Evolutionary conservation across 2,329 filamentous ascomycete species (phyloP).

Genomic region (Calonectria naviculata): DNA sequence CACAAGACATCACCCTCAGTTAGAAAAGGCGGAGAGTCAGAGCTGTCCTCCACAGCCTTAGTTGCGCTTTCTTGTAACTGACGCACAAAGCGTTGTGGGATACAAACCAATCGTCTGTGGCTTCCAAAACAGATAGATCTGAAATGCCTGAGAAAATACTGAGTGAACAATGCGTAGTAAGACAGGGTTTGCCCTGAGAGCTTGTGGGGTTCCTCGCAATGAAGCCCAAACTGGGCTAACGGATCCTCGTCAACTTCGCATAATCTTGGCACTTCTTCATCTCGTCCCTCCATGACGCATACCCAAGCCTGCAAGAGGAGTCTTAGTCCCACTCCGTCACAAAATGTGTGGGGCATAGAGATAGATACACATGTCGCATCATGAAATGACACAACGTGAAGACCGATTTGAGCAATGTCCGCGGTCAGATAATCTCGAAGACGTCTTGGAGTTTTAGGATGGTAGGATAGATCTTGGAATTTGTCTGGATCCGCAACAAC

Average conservation of each 20-base stretch:
- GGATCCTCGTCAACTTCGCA: background rate
- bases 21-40: background rate
- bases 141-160: background rate
- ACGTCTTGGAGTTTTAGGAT: background rate
- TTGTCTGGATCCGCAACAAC: background rate
- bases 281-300: background rate
- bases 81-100: background rate
- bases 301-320: background rate
- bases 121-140: background rate
- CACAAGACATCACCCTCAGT: background rate
- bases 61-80: background rate
- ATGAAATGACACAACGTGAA: background rate
- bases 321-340: background rate
- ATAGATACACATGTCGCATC: background rate
- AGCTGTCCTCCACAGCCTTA: background rate
- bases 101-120: background rate
- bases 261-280: background rate
- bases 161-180: background rate
- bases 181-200: background rate
- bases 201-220: background rate
- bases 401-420: background rate
- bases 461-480: background rate
- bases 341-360: background rate
- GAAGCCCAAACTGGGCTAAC: background rate
- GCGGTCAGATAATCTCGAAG: background rate